Conservation (phyloP, 768 basidiomycete species). For the Leccinum subgranulosum region DNA sequence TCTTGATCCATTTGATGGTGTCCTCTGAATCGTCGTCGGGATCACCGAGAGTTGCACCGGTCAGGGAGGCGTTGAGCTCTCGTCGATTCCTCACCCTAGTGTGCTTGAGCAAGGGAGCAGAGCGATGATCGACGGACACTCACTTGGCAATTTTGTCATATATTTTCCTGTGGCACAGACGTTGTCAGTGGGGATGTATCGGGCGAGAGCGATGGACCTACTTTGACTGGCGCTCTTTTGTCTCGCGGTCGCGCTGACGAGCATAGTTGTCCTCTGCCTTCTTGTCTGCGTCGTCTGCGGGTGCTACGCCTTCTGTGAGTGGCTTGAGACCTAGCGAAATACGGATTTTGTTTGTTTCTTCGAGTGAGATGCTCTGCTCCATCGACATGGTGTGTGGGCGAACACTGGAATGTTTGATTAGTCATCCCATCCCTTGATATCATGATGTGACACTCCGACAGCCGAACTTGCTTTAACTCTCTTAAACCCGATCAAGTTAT, state of each 20-base stretch:
- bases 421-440: slow-evolving; percentile 2
- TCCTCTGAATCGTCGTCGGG: slow-evolving; percentile 75
- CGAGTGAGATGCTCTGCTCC: slow-evolving; percentile 88
- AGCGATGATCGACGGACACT: slow-evolving; percentile 41
- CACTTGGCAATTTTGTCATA: slow-evolving; percentile 83
- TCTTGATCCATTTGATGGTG: slow-evolving; percentile 88
- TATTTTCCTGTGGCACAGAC: slow-evolving; percentile 50
- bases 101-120: slow-evolving; percentile 37
- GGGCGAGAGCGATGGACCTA: slow-evolving; percentile 38
- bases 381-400: slow-evolving; percentile 48
- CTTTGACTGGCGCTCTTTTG: slow-evolving; percentile 74
- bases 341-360: slow-evolving; percentile 96
- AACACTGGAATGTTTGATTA: background rate
- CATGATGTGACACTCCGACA: slow-evolving; percentile 1
- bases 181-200: slow-evolving; percentile 17
- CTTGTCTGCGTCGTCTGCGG: slow-evolving; percentile 73
- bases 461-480: background rate
- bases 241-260: slow-evolving; percentile 64
- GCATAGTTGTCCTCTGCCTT: slow-evolving; percentile 87
- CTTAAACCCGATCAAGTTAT: background rate
- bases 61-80: slow-evolving; percentile 89
- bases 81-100: slow-evolving; percentile 87
- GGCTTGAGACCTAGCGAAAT: slow-evolving; percentile 92
- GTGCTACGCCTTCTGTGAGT: slow-evolving; percentile 74
- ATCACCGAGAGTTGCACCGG: slow-evolving; percentile 90